Conservation (phyloP, 2,329 filamentous ascomycete genomes). For the Fusarium sp. region DNA sequence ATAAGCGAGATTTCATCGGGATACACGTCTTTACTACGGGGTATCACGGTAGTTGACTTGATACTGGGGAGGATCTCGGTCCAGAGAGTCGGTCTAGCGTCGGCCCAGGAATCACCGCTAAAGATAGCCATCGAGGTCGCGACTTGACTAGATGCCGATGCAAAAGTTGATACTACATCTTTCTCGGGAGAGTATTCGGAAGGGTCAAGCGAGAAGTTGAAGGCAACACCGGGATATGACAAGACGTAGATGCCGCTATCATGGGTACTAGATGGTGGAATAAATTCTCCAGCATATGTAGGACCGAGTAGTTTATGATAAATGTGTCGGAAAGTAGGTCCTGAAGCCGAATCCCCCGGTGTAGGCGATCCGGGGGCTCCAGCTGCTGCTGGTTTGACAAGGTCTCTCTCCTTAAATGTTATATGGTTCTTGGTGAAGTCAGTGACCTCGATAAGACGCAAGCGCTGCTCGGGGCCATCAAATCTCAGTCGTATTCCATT, state of each 20-base stretch:
- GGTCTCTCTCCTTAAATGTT: constrained; percentile 81
- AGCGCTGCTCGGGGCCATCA: constrained; percentile 90
- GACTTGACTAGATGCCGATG: constrained; percentile 78
- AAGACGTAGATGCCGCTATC: constrained; percentile 83
- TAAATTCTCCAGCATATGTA: constrained; percentile 93
- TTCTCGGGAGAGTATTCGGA: constrained; percentile 79
- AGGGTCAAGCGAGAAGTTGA: constrained; percentile 83
- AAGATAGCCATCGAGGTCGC: constrained; percentile 93
- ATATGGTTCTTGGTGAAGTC: constrained; percentile 90
- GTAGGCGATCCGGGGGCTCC: constrained; percentile 50
- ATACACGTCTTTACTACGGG: constrained; percentile 80
- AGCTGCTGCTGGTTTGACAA: constrained; percentile 71
- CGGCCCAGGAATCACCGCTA: constrained; percentile 88
- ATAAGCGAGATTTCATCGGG: constrained; percentile 90
- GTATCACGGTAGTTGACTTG: constrained; percentile 74
- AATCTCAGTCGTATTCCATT: constrained; percentile 94
- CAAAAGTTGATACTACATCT: constrained; percentile 88
- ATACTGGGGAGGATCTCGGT: constrained; percentile 78
- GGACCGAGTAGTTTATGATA: constrained; percentile 95
- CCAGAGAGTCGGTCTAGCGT: constrained; percentile 81
- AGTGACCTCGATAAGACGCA: constrained; percentile 89
- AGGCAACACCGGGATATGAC: constrained; percentile 94
- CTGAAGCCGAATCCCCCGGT: constrained; percentile 53
- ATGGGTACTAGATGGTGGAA: constrained; percentile 69
- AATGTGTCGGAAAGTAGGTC: constrained; percentile 86